phyloP scores from a whole-genome alignment of 805 yeast species.

The Pichia nakasei region DNA sequence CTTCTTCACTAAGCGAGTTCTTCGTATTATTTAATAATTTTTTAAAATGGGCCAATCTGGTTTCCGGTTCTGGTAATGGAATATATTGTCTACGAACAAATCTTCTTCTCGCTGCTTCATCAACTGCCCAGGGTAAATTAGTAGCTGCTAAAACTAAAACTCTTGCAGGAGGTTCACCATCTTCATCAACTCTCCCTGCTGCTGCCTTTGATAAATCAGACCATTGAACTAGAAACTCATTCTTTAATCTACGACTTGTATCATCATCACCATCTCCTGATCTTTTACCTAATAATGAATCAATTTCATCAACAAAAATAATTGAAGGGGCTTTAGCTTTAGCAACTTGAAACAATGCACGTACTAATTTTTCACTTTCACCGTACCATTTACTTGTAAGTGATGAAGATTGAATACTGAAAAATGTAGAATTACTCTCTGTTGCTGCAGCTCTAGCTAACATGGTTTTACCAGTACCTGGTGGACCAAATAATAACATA shows the following conservation, averaged over 20 bases:
- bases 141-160: slow-evolving; percentile 93
- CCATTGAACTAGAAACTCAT: slow-evolving; percentile 93
- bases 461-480: slow-evolving; percentile 99
- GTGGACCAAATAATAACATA: slow-evolving; percentile 95
- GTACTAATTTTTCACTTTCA: slow-evolving; percentile 86
- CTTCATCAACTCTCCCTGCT: slow-evolving; percentile 47
- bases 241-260: slow-evolving; percentile 81
- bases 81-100: slow-evolving; percentile 89
- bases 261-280: slow-evolving; percentile 67
- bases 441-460: slow-evolving; percentile 94
- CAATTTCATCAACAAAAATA: slow-evolving; percentile 94
- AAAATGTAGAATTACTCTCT: slow-evolving; percentile 87
- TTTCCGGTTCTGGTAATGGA: slow-evolving; percentile 84
- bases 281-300: slow-evolving; percentile 76
- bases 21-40: slow-evolving; percentile 65
- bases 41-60: slow-evolving; percentile 61
- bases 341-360: slow-evolving; percentile 81
- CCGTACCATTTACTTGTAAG: slow-evolving; percentile 83
- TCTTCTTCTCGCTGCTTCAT: slow-evolving; percentile 92
- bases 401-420: slow-evolving; percentile 84
- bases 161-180: slow-evolving; percentile 45
- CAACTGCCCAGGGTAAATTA: slow-evolving; percentile 93
- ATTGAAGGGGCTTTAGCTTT: slow-evolving; percentile 84
- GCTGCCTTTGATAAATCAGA: slow-evolving; percentile 84
- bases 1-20: slow-evolving; percentile 56